Evolutionary conservation across 2,329 filamentous ascomycete genomes (phyloP), one percentile per base, ranked within the genome.

Genomic region (Zymoseptoria brevis): DNA sequence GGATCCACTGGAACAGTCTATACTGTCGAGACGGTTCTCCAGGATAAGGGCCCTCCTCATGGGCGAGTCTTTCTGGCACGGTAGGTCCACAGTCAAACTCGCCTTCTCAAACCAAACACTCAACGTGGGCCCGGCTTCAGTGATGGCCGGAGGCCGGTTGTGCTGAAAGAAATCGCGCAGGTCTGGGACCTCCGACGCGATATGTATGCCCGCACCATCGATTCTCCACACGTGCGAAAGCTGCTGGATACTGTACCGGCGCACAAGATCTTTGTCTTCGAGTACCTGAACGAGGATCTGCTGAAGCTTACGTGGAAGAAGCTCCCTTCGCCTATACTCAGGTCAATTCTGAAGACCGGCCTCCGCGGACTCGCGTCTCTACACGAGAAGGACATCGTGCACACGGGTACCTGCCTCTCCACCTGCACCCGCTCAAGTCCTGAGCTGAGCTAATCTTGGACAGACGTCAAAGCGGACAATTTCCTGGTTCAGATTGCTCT

Each of bases 391-490:
- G 50, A 51, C n/a, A 51, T 51, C 22, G 50, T 51, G 6, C 50
- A 51, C 50, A 51, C 19, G 19, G 50, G 50, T 51, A 21, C 19
- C 16, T 6, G n/a, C 19, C 19, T 51, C 19, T 24, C 19, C 22
- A 24, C 19, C 19, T 29, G 26, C 26, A 29, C 26, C 26, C 26
- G 16, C 19, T 22, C 50, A 21, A 24, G 19, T 51, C 26, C 8
- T 29, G 26, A 8, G 26, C 26, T 21, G 13, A 22, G 19, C 50
- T 51, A 51, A 51, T 16, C 19, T 51, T 51, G 19, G 8, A 51
- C 53, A 71, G 68, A 72, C 56, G 54, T 72, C 30, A 72, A 73
- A 53, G 64, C 69, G 4, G 65, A 72, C 57, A 71, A 73, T 52
- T 60, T 73, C 49, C 57, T 72, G 65, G 62, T 69, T 30, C 50